Conservation (phyloP, 345 rosid genomes). For the Ricinus communis region DNA sequence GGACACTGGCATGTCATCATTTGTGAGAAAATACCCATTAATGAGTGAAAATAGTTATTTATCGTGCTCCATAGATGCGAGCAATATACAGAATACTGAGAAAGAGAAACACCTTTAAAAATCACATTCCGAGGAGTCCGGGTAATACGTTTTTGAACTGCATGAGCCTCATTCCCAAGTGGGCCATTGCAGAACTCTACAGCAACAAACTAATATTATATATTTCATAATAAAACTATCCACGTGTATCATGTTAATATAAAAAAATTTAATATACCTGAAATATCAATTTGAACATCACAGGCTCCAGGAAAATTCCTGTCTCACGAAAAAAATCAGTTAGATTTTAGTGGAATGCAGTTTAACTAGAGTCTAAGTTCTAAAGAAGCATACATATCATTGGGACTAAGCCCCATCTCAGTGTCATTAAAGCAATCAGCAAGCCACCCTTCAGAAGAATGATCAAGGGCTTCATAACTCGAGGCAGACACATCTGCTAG, state of each 20-base stretch:
- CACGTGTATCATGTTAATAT: too few species aligned
- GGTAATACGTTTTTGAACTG: slow-evolving; percentile 45
- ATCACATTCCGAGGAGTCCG: slow-evolving; percentile 64
- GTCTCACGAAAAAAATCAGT: slow-evolving; percentile 19
- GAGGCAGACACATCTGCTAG: slow-evolving; percentile 50
- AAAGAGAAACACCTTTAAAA: slow-evolving; percentile 61
- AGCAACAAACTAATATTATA: slow-evolving; percentile 18
- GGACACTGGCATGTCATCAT: neutral
- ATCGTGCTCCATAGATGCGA: neutral
- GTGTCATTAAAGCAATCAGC: slow-evolving; percentile 67
- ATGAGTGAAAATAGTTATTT: neutral
- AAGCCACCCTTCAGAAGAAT: slow-evolving; percentile 65
- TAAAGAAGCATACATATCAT: slow-evolving; percentile 59
- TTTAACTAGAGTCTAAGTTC: slow-evolving; percentile 17
- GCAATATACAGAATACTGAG: slow-evolving; percentile 1
- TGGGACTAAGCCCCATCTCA: slow-evolving; percentile 49
- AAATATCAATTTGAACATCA: slow-evolving; percentile 56
- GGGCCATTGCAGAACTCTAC: slow-evolving; percentile 58
- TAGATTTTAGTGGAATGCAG: too few species aligned
- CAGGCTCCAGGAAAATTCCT: slow-evolving; percentile 53
- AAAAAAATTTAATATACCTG: slow-evolving; percentile 36
- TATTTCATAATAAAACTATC: neutral
- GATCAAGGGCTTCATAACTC: slow-evolving; percentile 55
- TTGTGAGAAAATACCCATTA: neutral
- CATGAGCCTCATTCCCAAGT: slow-evolving; percentile 39